Conservation (phyloP, 2,329 filamentous ascomycete genomes). For the Verticillium tricorpus region DNA sequence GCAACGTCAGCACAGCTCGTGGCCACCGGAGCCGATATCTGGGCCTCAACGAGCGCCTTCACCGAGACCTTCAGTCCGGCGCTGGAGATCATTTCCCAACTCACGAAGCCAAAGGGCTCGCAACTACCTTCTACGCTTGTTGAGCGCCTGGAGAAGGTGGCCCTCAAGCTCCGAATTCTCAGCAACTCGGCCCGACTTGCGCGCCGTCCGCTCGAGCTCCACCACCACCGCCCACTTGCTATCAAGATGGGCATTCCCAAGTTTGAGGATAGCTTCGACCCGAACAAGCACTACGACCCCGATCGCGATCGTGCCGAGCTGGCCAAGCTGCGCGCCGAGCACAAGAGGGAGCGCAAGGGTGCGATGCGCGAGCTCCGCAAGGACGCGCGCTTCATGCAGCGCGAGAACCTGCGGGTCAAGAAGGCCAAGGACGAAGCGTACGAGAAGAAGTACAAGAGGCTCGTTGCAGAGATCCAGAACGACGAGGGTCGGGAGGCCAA, state of each 20-base stretch:
- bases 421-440: conserved; percentile 90
- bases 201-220: conserved; percentile 78
- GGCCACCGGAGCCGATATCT: conserved; percentile 64
- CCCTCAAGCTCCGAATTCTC: conserved; percentile 45
- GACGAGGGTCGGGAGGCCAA: conserved; percentile 86
- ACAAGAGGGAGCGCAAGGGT: conserved; percentile 93
- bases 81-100: conserved; percentile 46
- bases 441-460: conserved; percentile 89
- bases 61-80: conserved; percentile 71
- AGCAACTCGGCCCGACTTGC: conserved; percentile 57
- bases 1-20: conserved; percentile 62
- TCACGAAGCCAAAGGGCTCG: conserved; percentile 41
- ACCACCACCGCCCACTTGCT: conserved; percentile 81
- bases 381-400: conserved; percentile 88
- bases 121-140: conserved; percentile 43
- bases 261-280: conserved; percentile 94
- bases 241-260: conserved; percentile 88
- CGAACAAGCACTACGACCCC: conserved; percentile 94
- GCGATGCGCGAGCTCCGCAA: conserved; percentile 91
- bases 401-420: conserved; percentile 87
- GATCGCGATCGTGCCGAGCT: conserved; percentile 84
- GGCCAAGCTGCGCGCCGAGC: conserved; percentile 80
- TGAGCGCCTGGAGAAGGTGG: conserved; percentile 35
- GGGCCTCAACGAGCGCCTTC: conserved; percentile 70
- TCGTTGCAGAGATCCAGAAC: conserved; percentile 92